phyloP scores from a whole-genome alignment of 2,329 filamentous ascomycete species.

The Cladosporium oxysporum region DNA sequence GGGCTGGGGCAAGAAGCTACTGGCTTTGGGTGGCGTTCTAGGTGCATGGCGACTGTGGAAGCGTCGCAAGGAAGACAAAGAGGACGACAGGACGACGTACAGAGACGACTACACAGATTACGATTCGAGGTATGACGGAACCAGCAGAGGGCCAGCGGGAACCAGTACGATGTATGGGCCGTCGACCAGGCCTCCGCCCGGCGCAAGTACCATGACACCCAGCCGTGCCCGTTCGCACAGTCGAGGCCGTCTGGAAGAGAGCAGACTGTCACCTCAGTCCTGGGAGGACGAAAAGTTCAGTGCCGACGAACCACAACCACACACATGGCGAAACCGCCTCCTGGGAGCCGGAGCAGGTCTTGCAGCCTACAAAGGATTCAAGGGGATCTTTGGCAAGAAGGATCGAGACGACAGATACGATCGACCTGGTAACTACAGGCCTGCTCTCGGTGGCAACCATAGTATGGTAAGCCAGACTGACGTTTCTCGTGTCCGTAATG shows the following conservation, averaged over 20 bases:
- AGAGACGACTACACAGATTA: conserved; percentile 19
- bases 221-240: conserved; percentile 21
- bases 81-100: conserved; percentile 13
- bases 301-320: conserved; percentile 23
- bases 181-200: conserved; percentile 21
- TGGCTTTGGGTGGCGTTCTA: conserved; percentile 57
- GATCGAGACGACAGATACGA: conserved; percentile 47
- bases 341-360: conserved; percentile 49
- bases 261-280: conserved; percentile 31
- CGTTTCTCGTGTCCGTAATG: conserved; percentile 55
- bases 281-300: conserved; percentile 49
- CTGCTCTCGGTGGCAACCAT: conserved; percentile 50
- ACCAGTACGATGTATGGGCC: conserved; percentile 19
- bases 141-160: conserved; percentile 12
- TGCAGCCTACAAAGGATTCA: conserved; percentile 39
- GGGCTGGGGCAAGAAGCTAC: conserved; percentile 44
- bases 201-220: conserved; percentile 16
- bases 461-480: conserved; percentile 49
- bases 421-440: conserved; percentile 50
- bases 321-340: conserved; percentile 49
- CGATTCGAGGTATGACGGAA: conserved; percentile 19
- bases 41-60: conserved; percentile 61
- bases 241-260: conserved; percentile 21
- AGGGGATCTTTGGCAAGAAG: conserved; percentile 60
- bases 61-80: conserved; percentile 32